phyloP scores from a whole-genome alignment of 345 rosid species.

The Eucalyptus guilfoylei region DNA sequence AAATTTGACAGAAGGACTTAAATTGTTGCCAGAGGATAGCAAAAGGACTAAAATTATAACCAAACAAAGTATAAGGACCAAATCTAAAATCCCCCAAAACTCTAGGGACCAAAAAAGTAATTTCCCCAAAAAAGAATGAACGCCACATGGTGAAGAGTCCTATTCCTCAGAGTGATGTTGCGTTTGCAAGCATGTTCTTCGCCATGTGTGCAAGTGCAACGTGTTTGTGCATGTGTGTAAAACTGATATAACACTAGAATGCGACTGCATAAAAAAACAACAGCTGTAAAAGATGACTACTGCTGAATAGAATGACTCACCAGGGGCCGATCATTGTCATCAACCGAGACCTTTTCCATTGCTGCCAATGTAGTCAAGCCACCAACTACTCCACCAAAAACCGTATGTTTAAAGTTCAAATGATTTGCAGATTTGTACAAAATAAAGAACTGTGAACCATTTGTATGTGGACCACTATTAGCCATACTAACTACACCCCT shows the following conservation, averaged over 20 bases:
- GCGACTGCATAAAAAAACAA: not conserved
- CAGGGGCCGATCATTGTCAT: constrained; percentile 71
- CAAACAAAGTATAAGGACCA: not conserved
- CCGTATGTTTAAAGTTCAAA: constrained; percentile 90
- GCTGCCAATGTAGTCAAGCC: constrained; percentile 71
- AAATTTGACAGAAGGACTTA: not conserved
- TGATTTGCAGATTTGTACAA: constrained; percentile 95
- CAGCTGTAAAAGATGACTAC: not conserved
- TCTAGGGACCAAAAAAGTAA: not conserved
- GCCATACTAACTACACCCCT: constrained; percentile 98
- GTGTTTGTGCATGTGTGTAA: not conserved
- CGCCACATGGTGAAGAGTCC: not conserved
- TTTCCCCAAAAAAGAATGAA: not conserved
- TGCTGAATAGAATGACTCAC: constrained; percentile 25
- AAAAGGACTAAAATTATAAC: not conserved
- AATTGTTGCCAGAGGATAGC: not conserved
- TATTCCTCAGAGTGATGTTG: not conserved
- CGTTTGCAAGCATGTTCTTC: not conserved
- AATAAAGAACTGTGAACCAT: constrained; percentile 96
- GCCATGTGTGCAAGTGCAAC: not conserved
- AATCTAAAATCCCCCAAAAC: not conserved
- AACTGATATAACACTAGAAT: not conserved
- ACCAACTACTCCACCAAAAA: constrained; percentile 91
- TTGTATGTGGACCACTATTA: constrained; percentile 93
- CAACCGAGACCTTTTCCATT: constrained; percentile 90